These are phyloP conservation scores for Diophrys appendiculata DNA, from an alignment of 73 alveolate genomes.

Conservation along the genomic window DNA sequence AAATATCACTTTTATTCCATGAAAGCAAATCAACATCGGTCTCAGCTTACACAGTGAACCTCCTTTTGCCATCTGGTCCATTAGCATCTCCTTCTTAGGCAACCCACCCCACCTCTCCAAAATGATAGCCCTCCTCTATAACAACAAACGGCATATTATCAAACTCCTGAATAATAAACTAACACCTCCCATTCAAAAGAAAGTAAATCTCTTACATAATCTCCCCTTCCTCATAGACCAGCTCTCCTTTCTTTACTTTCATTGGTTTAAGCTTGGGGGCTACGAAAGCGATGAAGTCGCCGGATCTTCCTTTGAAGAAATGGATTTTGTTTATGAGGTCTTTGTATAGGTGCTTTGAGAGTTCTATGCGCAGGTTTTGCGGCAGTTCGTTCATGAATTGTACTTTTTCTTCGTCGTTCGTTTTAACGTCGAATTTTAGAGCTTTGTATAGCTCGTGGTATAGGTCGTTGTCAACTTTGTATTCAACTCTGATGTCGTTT, in stretches of 20 bases:
- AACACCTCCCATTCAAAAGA: constrained; percentile 66
- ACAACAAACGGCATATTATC: constrained; percentile 36
- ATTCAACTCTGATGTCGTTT: constrained; percentile 49
- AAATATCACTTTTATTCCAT: too few relatives aligned
- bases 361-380: constrained; percentile 70
- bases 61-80: constrained; percentile 34
- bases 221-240: constrained; percentile 81
- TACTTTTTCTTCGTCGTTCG: constrained; percentile 41
- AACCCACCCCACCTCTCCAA: constrained; percentile 26
- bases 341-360: constrained; percentile 35
- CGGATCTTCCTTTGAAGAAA: constrained; percentile 61
- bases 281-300: constrained; percentile 80
- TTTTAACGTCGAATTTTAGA: constrained; percentile 36
- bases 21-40: too few relatives aligned
- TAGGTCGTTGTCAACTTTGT: constrained; percentile 41
- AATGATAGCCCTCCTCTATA: constrained; percentile 39
- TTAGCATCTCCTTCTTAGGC: constrained; percentile 12
- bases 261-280: constrained; percentile 81
- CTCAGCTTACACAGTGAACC: constrained; percentile 49
- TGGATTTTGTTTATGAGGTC: constrained; percentile 31
- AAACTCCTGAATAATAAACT: constrained; percentile 37
- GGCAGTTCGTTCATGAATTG: constrained; percentile 84
- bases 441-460: constrained; percentile 41
- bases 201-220: constrained; percentile 86
- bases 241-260: constrained; percentile 69